Conservation (phyloP, 2,329 filamentous ascomycete genomes). For the Mycogone perniciosa region DNA sequence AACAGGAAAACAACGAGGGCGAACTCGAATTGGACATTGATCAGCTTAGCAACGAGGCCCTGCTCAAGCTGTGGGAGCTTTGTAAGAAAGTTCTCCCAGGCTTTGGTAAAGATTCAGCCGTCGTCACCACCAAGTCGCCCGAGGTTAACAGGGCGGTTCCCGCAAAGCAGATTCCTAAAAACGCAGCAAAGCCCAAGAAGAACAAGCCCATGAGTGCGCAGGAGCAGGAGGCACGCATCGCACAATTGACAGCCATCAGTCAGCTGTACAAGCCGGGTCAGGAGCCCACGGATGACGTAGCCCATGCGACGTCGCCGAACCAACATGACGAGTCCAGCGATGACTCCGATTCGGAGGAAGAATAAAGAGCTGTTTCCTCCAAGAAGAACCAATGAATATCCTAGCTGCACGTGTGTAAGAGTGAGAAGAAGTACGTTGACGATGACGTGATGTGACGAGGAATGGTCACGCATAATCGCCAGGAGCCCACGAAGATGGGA, state of each 20-base stretch:
- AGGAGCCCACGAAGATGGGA: no score
- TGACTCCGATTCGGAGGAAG: constrained; percentile 43
- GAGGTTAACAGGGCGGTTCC: constrained; percentile 24
- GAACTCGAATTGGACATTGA: constrained; percentile 57
- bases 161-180: constrained; percentile 25
- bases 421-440: neutral
- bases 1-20: constrained; percentile 51
- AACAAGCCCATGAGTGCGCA: constrained; percentile 70
- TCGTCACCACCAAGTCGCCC: constrained; percentile 22
- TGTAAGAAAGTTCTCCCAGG: constrained; percentile 37
- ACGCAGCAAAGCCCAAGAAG: constrained; percentile 54
- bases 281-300: constrained; percentile 25
- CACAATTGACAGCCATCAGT: constrained; percentile 50
- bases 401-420: neutral
- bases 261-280: constrained; percentile 33
- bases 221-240: constrained; percentile 62
- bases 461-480: neutral
- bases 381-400: neutral
- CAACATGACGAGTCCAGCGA: constrained; percentile 31
- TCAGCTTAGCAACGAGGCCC: constrained; percentile 48
- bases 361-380: constrained; percentile 25
- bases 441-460: neutral
- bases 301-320: constrained; percentile 23
- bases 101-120: constrained; percentile 31
- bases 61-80: constrained; percentile 45